Evolutionary conservation across 257 asterid species (phyloP).

Genomic region (Forsythia suspensa): DNA sequence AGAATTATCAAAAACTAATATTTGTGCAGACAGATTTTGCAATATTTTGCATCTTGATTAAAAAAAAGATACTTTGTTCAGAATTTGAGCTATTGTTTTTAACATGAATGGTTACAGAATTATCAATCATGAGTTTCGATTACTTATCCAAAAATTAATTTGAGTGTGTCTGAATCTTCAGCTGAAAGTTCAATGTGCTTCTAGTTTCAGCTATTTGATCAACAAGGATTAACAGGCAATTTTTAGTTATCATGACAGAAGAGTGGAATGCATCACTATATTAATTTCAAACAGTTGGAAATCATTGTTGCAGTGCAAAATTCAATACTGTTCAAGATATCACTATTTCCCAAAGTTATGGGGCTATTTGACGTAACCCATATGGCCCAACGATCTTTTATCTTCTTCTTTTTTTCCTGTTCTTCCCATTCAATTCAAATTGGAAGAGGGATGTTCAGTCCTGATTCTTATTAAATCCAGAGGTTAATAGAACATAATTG

Average conservation of each 20-base stretch:
- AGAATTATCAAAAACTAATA: not conserved
- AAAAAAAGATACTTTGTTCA: slow-evolving; percentile 12
- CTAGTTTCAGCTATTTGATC: not conserved
- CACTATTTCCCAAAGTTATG: not conserved
- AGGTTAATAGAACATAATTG: not conserved
- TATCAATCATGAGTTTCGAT: not conserved
- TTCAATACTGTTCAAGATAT: not conserved
- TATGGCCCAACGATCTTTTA: not conserved
- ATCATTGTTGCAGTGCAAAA: not conserved
- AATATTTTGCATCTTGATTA: slow-evolving; percentile 18
- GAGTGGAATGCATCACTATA: not conserved
- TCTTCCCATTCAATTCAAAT: not conserved
- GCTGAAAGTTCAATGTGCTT: not conserved
- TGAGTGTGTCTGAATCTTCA: not conserved
- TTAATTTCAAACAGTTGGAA: not conserved
- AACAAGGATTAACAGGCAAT: not conserved
- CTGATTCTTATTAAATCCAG: not conserved
- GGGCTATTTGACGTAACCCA: not conserved
- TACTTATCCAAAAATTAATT: not conserved
- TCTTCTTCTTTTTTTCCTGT: not conserved
- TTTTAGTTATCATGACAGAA: not conserved
- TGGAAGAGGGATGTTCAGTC: not conserved
- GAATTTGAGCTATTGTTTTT: not conserved
- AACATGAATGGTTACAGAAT: not conserved
- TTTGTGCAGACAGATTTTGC: slow-evolving; percentile 29